Evolutionary conservation across 768 basidiomycete genomes (phyloP), one percentile per base, ranked within the genome.

Genomic region (Exsudoporus frostii): DNA sequence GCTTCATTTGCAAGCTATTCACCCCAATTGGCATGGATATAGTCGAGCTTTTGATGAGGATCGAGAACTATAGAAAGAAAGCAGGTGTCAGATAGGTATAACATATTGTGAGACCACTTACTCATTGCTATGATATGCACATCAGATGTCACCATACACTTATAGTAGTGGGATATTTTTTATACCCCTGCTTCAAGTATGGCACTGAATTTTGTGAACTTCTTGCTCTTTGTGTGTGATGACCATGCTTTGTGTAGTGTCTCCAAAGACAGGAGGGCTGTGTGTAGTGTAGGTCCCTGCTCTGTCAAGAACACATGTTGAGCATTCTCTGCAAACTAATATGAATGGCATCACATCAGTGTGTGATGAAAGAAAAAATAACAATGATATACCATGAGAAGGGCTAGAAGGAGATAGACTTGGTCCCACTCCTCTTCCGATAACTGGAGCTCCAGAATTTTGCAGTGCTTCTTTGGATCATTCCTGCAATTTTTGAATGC

Each of bases 321-420:
- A 5, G 49, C 42, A 37, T 48, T 54, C 15, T 54, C 17, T 5
- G 46, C 51, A 56, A 51, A 55, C 54, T 55, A 42, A 10, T 50
- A 19, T 36, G 27, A 36, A 44, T 14, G 4, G 10, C 2, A 4
- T 25, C 30, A 11, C 14, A 9, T 46, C 17, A 45, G 32, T 8
- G 15, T 49, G 40, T 32, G 30, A 50, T 7, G 8, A 44, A 34
- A 41, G 19, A 3, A 43, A 44, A 5, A 0, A 42, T 25, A 15
- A 22, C 11, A 46, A 37, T 34, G 8, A 47, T 6, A 2, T 37
- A 48, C 27, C 19, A 41, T 7, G 4, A 53, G 27, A 22, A 53
- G 46, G 9, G 46, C 27, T 22, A 53, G 33, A 33, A 53, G 46
- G 5, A 37, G 41, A 2, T 1, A 4, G 38, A 53, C 52, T 37